Percentiles rank a stretch among this genome's conserved stretches.
phyloP scores from a whole-genome alignment of 73 alveolate species.

The Blepharisma stoltei region DNA sequence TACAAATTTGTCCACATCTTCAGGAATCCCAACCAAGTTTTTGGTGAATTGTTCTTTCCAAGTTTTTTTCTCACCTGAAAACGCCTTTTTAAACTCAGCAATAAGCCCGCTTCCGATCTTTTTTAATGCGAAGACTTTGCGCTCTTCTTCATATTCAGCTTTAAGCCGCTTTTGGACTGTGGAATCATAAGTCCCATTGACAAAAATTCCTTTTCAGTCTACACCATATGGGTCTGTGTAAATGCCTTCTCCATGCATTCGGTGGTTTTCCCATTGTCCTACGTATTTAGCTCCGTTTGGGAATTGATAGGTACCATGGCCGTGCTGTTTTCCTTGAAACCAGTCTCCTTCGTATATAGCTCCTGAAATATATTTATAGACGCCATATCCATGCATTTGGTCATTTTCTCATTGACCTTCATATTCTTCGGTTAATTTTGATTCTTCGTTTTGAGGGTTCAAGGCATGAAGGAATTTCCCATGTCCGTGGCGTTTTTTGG shows the following conservation, averaged over 20 bases:
- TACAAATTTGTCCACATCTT: conserved; percentile 62
- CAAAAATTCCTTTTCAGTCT: conserved; percentile 89
- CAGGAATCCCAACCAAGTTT: conserved; percentile 68
- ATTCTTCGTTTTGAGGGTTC: background rate
- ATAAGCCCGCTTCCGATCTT: conserved; percentile 63
- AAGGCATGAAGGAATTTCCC: conserved; percentile 73
- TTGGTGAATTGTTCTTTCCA: conserved; percentile 80
- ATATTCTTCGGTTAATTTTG: conserved; percentile 65
- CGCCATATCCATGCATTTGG: conserved; percentile 90
- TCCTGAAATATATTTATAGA: conserved; percentile 78
- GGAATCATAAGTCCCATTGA: conserved; percentile 79
- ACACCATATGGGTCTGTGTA: conserved; percentile 79
- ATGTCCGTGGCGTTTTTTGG: conserved; percentile 76
- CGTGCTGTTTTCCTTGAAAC: conserved; percentile 74
- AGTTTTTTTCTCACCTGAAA: conserved; percentile 80
- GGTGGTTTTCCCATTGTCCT: conserved; percentile 89
- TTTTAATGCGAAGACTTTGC: conserved; percentile 56
- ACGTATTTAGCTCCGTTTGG: conserved; percentile 88
- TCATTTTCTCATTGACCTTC: conserved; percentile 91
- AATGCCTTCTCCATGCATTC: conserved; percentile 88
- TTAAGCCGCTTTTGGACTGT: conserved; percentile 77
- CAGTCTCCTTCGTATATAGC: conserved; percentile 86
- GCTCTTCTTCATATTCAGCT: conserved; percentile 72
- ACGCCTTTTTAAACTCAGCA: conserved; percentile 62
- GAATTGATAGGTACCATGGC: conserved; percentile 72